These are phyloP conservation scores for Cyphellophora attinorum DNA, from an alignment of 2,329 filamentous ascomycete genomes.

Conservation along the genomic window DNA sequence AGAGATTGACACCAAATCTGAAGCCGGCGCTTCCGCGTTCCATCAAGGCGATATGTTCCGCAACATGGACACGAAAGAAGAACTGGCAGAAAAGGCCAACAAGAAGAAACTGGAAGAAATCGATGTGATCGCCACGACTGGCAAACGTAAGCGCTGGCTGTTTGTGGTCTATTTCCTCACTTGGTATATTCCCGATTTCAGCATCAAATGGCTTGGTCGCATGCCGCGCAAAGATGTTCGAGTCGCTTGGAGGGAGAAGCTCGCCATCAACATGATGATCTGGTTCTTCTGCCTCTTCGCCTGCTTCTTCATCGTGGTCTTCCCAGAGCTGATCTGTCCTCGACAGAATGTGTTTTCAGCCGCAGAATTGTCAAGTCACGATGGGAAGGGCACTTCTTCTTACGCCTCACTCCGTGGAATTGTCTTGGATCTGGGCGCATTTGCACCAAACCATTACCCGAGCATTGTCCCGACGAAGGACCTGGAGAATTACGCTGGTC, in stretches of 20 bases:
- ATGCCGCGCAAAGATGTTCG: conserved; percentile 91
- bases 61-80: conserved; percentile 84
- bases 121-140: conserved; percentile 68
- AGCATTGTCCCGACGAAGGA: conserved; percentile 49
- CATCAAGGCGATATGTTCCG: conserved; percentile 96
- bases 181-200: conserved; percentile 77
- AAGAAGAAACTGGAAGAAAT: conserved; percentile 85
- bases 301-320: conserved; percentile 81
- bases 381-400: conserved; percentile 59
- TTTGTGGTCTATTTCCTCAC: conserved; percentile 75
- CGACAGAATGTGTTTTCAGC: conserved; percentile 80
- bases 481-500: conserved; percentile 72
- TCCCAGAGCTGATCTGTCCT: conserved; percentile 82
- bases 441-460: conserved; percentile 71
- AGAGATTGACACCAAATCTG: conserved; percentile 76
- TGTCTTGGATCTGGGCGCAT: conserved; percentile 73
- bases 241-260: conserved; percentile 89
- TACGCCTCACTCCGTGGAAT: conserved; percentile 80
- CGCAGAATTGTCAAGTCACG: conserved; percentile 60
- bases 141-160: conserved; percentile 83
- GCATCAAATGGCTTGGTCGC: conserved; percentile 64
- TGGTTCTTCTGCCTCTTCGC: conserved; percentile 74
- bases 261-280: conserved; percentile 96
- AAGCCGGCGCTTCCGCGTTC: conserved; percentile 84
- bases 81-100: conserved; percentile 91